Evolutionary conservation across 768 basidiomycete species (phyloP).

Genomic region (Leccinum barrowsii): DNA sequence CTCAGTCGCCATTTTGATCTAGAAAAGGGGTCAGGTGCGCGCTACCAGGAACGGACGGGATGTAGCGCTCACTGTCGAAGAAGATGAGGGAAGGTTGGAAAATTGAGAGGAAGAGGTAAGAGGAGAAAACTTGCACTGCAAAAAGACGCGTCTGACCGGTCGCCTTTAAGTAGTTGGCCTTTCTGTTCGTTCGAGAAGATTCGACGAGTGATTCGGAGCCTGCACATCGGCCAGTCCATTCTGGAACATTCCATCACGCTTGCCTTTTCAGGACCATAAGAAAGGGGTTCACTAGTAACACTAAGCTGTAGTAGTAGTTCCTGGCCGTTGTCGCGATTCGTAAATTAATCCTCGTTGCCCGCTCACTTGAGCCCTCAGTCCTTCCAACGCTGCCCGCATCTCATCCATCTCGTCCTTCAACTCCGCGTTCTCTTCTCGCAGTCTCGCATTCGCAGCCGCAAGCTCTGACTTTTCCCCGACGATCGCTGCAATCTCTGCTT

Average conservation of each 20-base stretch:
- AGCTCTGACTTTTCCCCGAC: slow-evolving; percentile 45
- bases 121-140: slow-evolving; percentile 3
- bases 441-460: slow-evolving; percentile 45
- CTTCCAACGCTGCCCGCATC: slow-evolving; percentile 66
- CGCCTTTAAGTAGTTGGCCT: slow-evolving; percentile 35
- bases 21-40: slow-evolving; percentile 12
- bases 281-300: not conserved
- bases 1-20: slow-evolving; percentile 65
- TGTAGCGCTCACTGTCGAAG: slow-evolving; percentile 14
- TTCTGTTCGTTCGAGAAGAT: slow-evolving; percentile 41
- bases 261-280: slow-evolving; percentile 24
- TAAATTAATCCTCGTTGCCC: slow-evolving; percentile 44
- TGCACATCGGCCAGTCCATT: slow-evolving; percentile 21
- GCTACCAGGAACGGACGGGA: not conserved
- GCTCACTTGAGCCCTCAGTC: slow-evolving; percentile 54
- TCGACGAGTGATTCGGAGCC: slow-evolving; percentile 28
- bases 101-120: slow-evolving; percentile 10
- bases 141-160: slow-evolving; percentile 17
- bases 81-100: slow-evolving; percentile 5
- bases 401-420: slow-evolving; percentile 59
- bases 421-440: slow-evolving; percentile 58
- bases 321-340: slow-evolving; percentile 45
- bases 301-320: slow-evolving; percentile 3
- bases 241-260: slow-evolving; percentile 34
- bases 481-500: slow-evolving; percentile 43